These are phyloP conservation scores for Flaveria brownii DNA, from an alignment of 129 eudicot species.

Conservation along the genomic window DNA sequence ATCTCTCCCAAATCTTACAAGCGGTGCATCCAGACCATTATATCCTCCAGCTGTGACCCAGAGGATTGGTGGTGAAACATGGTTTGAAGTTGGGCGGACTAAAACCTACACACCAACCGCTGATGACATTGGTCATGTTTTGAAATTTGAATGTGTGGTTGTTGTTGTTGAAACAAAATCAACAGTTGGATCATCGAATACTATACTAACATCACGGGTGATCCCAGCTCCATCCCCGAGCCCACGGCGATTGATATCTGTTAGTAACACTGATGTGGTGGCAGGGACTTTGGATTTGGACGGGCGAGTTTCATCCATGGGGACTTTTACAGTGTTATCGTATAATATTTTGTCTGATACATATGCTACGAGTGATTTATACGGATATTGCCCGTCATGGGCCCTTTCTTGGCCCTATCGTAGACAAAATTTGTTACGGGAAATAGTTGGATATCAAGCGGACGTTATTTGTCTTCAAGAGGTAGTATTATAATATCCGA, in stretches of 20 bases:
- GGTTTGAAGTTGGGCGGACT: slow-evolving; percentile 84
- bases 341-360: slow-evolving; percentile 77
- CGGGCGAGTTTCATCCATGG: slow-evolving; percentile 61
- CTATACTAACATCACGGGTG: slow-evolving; percentile 71
- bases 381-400: slow-evolving; percentile 95
- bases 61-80: slow-evolving; percentile 80
- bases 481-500: slow-evolving; percentile 39
- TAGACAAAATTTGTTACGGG: slow-evolving; percentile 82
- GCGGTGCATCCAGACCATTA: slow-evolving; percentile 52
- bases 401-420: slow-evolving; percentile 97
- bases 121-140: slow-evolving; percentile 89
- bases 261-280: slow-evolving; percentile 65
- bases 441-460: slow-evolving; percentile 92
- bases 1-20: slow-evolving; percentile 58
- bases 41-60: slow-evolving; percentile 82
- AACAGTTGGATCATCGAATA: slow-evolving; percentile 53
- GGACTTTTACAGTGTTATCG: slow-evolving; percentile 80
- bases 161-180: slow-evolving; percentile 75
- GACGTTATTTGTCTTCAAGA: slow-evolving; percentile 97
- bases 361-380: slow-evolving; percentile 70
- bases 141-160: slow-evolving; percentile 88
- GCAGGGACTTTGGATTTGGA: slow-evolving; percentile 67
- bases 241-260: slow-evolving; percentile 71
- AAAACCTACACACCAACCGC: slow-evolving; percentile 93
- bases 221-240: slow-evolving; percentile 96